Percentiles rank a stretch among this genome's conserved stretches.
Evolutionary conservation across 2,329 filamentous ascomycete genomes (phyloP).

Genomic region (Cadophora gregata): DNA sequence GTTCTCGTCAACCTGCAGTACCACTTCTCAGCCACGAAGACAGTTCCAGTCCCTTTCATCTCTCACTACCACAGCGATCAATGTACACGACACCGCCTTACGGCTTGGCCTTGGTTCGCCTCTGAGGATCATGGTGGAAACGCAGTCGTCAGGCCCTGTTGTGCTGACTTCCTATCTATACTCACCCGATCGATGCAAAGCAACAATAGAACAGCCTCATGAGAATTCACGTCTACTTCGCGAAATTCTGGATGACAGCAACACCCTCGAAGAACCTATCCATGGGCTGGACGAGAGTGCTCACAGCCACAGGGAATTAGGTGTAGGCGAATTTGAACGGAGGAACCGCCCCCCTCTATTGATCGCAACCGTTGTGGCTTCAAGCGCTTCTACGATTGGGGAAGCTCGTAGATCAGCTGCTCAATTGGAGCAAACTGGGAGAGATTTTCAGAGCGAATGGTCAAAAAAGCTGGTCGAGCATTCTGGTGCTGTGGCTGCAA

Average conservation of each 20-base stretch:
- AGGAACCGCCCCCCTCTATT: constrained; percentile 54
- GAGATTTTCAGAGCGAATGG: constrained; percentile 62
- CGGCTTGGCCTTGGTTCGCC: constrained; percentile 60
- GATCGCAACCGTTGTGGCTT: constrained; percentile 60
- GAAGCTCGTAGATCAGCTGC: constrained; percentile 60
- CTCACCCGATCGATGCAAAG: constrained; percentile 32
- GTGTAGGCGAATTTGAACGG: constrained; percentile 24
- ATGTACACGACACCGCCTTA: constrained; percentile 57
- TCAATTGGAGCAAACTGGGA: constrained; percentile 59
- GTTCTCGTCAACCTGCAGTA: constrained; percentile 32
- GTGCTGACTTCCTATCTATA: constrained; percentile 54
- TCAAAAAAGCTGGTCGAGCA: constrained; percentile 44
- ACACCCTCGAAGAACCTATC: neutral
- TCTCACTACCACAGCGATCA: constrained; percentile 59
- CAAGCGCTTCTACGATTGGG: constrained; percentile 51
- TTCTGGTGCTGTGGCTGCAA: neutral
- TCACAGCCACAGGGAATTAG: constrained; percentile 6
- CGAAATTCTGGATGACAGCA: neutral
- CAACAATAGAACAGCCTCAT: constrained; percentile 31
- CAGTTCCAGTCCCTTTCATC: constrained; percentile 55
- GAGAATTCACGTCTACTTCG: neutral
- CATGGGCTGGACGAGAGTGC: neutral
- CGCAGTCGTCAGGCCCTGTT: constrained; percentile 48
- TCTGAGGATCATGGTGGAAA: constrained; percentile 64
- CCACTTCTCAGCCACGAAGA: constrained; percentile 14